Conservation (phyloP, 2,329 filamentous ascomycete species). For the Colletotrichum sp. region DNA sequence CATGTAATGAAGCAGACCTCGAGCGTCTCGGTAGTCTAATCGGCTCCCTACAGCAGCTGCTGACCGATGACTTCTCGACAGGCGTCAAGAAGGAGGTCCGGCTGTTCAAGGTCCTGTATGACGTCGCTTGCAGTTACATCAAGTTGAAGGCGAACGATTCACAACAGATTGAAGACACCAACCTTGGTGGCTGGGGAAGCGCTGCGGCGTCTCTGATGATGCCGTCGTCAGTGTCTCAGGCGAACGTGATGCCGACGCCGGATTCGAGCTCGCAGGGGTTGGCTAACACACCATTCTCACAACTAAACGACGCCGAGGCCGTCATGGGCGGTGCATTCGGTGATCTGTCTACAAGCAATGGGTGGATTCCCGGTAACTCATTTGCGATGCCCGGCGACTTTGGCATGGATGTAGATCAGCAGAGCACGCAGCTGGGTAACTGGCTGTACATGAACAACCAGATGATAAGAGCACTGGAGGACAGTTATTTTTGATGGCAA, state of each 20-base stretch:
- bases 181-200: not conserved
- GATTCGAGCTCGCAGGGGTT: not conserved
- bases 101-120: constrained; percentile 26
- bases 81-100: constrained; percentile 21
- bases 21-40: constrained; percentile 23
- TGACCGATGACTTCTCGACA: not conserved
- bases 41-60: constrained; percentile 12
- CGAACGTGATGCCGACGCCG: not conserved
- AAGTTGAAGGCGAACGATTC: constrained; percentile 14
- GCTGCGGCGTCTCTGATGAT: not conserved
- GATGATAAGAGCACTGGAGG: constrained; percentile 24
- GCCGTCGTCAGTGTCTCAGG: not conserved
- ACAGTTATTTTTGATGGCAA: not conserved
- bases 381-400: not conserved
- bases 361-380: not conserved
- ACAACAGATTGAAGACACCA: not conserved
- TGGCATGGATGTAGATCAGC: constrained; percentile 21
- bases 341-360: not conserved
- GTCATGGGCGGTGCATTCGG: not conserved
- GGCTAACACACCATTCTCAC: not conserved
- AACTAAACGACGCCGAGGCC: not conserved
- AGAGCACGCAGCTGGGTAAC: constrained; percentile 18
- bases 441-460: constrained; percentile 24
- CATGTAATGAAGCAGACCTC: constrained; percentile 47
- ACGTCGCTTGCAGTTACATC: constrained; percentile 27